phyloP scores from a whole-genome alignment of 129 eudicot species.

The Solidago caesia region DNA sequence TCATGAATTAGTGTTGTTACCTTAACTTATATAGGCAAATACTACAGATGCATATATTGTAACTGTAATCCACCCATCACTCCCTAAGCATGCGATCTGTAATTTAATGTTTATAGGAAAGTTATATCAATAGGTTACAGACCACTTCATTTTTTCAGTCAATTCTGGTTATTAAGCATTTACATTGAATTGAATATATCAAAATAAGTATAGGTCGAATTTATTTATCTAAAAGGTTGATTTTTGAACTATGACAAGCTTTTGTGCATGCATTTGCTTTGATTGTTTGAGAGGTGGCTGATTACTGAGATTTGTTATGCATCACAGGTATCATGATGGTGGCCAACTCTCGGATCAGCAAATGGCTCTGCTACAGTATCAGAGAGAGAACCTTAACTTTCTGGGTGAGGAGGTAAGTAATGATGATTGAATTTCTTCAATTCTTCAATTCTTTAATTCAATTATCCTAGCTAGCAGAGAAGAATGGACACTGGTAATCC shows the following conservation, averaged over 20 bases:
- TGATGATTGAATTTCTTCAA: neutral
- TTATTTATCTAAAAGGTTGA: neutral
- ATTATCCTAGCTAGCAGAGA: neutral
- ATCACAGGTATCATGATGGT: constrained; percentile 82
- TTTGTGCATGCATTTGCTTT: neutral
- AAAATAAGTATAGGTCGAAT: neutral
- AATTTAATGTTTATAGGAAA: too few species aligned
- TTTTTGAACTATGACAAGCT: neutral
- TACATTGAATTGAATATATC: too few species aligned
- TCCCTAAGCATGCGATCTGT: too few species aligned
- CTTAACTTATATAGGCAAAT: too few species aligned
- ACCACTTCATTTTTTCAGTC: too few species aligned
- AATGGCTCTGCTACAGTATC: constrained; percentile 96
- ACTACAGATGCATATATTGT: too few species aligned
- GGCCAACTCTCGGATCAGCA: constrained; percentile 97
- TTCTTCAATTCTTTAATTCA: neutral
- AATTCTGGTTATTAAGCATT: too few species aligned
- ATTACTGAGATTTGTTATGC: constrained; percentile 8
- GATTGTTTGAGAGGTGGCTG: neutral
- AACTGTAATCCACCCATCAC: too few species aligned
- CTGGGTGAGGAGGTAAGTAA: constrained; percentile 89
- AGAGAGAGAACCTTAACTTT: constrained; percentile 93
- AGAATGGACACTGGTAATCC: too few species aligned
- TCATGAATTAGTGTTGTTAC: too few species aligned
- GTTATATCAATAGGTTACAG: too few species aligned